Percentiles rank a stretch among this genome's conserved stretches.
Conservation (phyloP, 768 basidiomycete genomes). For the Boletus patriciae region DNA sequence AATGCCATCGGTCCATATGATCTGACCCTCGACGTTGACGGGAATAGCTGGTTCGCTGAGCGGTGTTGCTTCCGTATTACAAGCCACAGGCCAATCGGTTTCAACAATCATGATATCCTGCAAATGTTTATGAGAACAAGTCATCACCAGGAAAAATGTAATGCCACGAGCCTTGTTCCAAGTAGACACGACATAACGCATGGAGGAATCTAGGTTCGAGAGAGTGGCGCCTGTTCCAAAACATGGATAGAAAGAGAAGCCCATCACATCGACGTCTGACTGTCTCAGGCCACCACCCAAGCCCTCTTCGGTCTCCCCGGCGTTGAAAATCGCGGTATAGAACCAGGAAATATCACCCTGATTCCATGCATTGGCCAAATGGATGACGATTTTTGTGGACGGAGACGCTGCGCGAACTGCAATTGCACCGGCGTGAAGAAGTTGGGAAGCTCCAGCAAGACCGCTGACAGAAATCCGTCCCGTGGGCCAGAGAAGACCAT, state of each 20-base stretch:
- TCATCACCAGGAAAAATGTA: neutral
- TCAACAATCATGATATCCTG: slow-evolving; percentile 14
- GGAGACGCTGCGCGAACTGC: slow-evolving; percentile 10
- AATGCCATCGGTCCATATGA: slow-evolving; percentile 3
- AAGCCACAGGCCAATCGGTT: slow-evolving; percentile 11
- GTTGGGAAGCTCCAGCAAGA: slow-evolving; percentile 15
- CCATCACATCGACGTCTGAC: slow-evolving; percentile 12
- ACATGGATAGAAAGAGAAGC: slow-evolving; percentile 11
- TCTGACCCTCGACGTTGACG: slow-evolving; percentile 5
- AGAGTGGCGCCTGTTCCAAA: slow-evolving; percentile 9
- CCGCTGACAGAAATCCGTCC: slow-evolving; percentile 7
- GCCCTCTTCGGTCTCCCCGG: neutral
- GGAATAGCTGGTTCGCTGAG: slow-evolving; percentile 14
- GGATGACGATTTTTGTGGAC: slow-evolving; percentile 4
- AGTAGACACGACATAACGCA: slow-evolving; percentile 8
- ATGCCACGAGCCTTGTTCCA: slow-evolving; percentile 8
- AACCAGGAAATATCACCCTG: slow-evolving; percentile 4
- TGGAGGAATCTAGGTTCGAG: slow-evolving; percentile 2
- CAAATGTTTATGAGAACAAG: slow-evolving; percentile 1
- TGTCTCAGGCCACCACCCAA: slow-evolving; percentile 2
- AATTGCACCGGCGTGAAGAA: slow-evolving; percentile 37
- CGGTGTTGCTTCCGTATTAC: neutral
- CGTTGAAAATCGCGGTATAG: slow-evolving; percentile 2
- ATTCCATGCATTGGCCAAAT: slow-evolving; percentile 13
- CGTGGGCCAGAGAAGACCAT: slow-evolving; percentile 9